These are phyloP conservation scores for Leccinum griseonigrum DNA, from an alignment of 1,284 basidiomycete genomes.

Conservation along the genomic window DNA sequence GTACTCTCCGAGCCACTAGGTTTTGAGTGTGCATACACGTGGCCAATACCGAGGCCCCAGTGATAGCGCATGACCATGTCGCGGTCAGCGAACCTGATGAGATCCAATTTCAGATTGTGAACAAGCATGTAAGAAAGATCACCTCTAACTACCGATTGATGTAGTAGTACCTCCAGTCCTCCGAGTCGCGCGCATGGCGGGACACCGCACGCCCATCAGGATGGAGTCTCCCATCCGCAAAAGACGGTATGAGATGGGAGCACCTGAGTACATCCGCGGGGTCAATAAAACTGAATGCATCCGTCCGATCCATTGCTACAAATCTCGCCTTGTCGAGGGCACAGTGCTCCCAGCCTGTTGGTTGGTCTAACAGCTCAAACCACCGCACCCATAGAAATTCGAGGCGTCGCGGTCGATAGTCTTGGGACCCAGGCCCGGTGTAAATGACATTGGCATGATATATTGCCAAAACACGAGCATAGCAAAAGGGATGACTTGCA, in stretches of 20 bases:
- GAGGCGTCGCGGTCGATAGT: neutral
- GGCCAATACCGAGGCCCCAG: neutral
- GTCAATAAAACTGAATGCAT: neutral
- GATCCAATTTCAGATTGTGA: neutral
- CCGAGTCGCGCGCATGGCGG: neutral
- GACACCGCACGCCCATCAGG: neutral
- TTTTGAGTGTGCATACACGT: neutral
- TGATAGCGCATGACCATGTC: conserved; percentile 12
- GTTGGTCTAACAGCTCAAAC: neutral
- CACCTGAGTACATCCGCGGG: neutral
- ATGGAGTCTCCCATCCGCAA: neutral
- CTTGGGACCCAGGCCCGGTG: neutral
- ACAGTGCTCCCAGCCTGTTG: neutral
- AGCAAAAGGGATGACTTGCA: neutral
- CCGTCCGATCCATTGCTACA: neutral
- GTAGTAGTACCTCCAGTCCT: neutral
- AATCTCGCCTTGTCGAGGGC: neutral
- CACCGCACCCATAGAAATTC: neutral
- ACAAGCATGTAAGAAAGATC: neutral
- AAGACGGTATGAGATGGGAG: neutral
- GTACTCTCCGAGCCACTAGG: neutral
- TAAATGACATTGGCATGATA: neutral
- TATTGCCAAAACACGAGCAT: neutral
- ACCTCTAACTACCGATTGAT: conserved; percentile 5
- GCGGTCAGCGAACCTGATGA: conserved; percentile 8